Conservation (phyloP, 2,329 filamentous ascomycete species). For the Blumeriella jaapii region DNA sequence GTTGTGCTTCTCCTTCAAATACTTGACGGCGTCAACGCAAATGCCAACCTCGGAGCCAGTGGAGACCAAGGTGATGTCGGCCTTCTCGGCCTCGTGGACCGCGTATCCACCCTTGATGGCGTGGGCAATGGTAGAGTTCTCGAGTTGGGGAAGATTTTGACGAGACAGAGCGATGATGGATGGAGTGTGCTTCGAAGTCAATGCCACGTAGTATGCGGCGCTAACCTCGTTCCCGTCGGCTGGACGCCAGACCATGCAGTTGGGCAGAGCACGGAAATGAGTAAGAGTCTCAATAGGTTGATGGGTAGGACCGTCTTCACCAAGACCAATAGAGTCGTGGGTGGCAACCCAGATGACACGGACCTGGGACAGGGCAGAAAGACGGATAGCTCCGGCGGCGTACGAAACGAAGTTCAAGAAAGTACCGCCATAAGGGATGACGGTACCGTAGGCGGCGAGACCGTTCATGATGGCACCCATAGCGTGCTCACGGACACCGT, state of each 20-base stretch:
- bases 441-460: constrained; percentile 85
- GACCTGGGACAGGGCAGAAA: constrained; percentile 83
- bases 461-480: constrained; percentile 95
- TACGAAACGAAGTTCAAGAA: constrained; percentile 99
- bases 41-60: constrained; percentile 95
- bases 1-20: constrained; percentile 78
- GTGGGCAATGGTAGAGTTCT: constrained; percentile 82
- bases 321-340: constrained; percentile 97
- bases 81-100: constrained; percentile 70
- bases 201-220: constrained; percentile 90
- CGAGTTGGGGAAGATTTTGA: constrained; percentile 96
- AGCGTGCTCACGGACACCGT: constrained; percentile 83
- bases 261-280: constrained; percentile 96
- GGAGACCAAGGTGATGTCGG: constrained; percentile 79
- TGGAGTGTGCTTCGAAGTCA: constrained; percentile 82
- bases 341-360: constrained; percentile 93
- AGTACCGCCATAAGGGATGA: constrained; percentile 88
- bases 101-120: constrained; percentile 94
- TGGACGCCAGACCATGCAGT: constrained; percentile 99
- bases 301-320: constrained; percentile 96
- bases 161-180: constrained; percentile 90
- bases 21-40: constrained; percentile 84
- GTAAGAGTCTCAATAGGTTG: constrained; percentile 97
- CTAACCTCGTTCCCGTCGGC: constrained; percentile 98
- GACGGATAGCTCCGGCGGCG: constrained; percentile 85